A percentile compares a stretch with the other conserved stretches of the same genome.
These are phyloP conservation scores for Pestalotiopsis sp. DNA, from an alignment of 2,329 filamentous ascomycete genomes.

Conservation along the genomic window DNA sequence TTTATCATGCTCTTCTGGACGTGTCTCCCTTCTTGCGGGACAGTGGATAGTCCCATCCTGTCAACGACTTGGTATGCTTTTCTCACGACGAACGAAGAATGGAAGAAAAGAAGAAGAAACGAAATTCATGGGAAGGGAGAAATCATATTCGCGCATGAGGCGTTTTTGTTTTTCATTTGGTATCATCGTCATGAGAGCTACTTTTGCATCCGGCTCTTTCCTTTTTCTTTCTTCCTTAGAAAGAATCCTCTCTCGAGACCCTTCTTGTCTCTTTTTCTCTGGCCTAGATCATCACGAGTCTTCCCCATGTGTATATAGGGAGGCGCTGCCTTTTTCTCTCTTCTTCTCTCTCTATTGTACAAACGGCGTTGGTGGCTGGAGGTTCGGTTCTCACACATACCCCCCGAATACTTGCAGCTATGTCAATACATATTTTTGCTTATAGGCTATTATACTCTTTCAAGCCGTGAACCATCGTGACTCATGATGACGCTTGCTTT, in stretches of 20 bases:
- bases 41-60: background rate
- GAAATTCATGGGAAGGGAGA: background rate
- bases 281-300: background rate
- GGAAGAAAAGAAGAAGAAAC: background rate
- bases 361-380: conserved; percentile 13
- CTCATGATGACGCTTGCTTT: background rate
- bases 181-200: background rate
- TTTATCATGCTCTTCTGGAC: background rate
- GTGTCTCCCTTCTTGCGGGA: background rate
- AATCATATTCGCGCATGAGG: background rate
- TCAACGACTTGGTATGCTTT: background rate
- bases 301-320: background rate
- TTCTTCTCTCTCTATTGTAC: conserved; percentile 3
- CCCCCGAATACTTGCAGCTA: conserved; percentile 12
- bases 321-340: background rate
- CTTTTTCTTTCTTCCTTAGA: background rate
- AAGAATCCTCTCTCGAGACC: background rate
- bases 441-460: background rate
- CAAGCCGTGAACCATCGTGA: background rate
- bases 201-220: background rate
- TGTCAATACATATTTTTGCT: conserved; percentile 13
- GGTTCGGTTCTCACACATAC: conserved; percentile 11
- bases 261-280: background rate
- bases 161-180: background rate
- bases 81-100: background rate